These are phyloP conservation scores for Sarcocystis neurona DNA, from an alignment of 169 alveolate species.

Conservation along the genomic window DNA sequence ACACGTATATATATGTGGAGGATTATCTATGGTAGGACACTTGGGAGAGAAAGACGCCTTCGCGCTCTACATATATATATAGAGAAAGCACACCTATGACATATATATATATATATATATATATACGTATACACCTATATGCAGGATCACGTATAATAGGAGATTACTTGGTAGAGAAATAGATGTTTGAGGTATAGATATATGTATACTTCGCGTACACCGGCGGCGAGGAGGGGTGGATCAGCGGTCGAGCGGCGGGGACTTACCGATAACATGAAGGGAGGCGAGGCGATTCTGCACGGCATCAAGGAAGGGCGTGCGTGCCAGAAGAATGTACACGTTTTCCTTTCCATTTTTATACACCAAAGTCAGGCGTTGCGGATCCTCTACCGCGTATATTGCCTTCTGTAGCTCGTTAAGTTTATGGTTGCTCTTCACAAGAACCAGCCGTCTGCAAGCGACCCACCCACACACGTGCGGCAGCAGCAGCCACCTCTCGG, in stretches of 20 bases:
- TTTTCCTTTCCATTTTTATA: background rate
- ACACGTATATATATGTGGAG: background rate
- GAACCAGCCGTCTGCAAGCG: background rate
- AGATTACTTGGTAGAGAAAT: too few species aligned
- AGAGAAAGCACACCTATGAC: background rate
- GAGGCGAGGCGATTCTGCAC: slow-evolving; percentile 26
- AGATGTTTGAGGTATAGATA: too few species aligned
- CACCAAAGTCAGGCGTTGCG: slow-evolving; percentile 6
- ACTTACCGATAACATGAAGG: slow-evolving; percentile 31
- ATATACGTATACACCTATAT: too few species aligned
- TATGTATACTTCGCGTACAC: too few species aligned
- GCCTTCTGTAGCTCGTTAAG: slow-evolving; percentile 30
- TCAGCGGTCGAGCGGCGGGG: background rate
- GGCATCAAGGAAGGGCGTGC: slow-evolving; percentile 34
- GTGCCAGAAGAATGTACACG: slow-evolving; percentile 4
- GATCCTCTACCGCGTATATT: background rate
- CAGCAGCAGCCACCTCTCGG: background rate
- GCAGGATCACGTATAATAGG: too few species aligned
- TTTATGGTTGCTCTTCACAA: slow-evolving; percentile 31
- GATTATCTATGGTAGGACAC: too few species aligned
- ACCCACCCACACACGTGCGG: background rate
- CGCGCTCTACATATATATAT: background rate
- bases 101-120: background rate
- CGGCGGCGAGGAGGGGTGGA: background rate
- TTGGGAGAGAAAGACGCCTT: too few species aligned